Conservation (phyloP, 2,329 filamentous ascomycete species). For the Fusarium hainanense region DNA sequence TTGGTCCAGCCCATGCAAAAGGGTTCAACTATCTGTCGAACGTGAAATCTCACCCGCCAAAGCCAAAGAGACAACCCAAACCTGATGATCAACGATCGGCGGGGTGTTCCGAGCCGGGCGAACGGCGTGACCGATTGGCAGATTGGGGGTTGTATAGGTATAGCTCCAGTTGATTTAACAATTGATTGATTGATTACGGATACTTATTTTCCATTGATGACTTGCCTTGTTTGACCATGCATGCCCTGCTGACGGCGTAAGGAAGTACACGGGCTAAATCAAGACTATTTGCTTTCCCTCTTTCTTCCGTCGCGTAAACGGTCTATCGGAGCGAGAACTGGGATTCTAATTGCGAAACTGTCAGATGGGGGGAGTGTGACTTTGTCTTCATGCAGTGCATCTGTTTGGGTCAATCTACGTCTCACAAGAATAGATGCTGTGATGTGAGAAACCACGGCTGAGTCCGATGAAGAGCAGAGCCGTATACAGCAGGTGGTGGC, state of each 20-base stretch:
- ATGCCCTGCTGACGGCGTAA: conserved; percentile 7
- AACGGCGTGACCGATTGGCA: conserved; percentile 42
- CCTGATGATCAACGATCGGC: conserved; percentile 36
- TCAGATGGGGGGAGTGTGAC: not conserved
- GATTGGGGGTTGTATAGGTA: conserved; percentile 19
- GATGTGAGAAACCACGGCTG: not conserved
- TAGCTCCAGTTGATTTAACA: conserved; percentile 5
- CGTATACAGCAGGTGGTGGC: conserved; percentile 28
- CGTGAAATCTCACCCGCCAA: conserved; percentile 20
- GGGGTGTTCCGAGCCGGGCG: conserved; percentile 29
- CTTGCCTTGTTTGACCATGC: conserved; percentile 16
- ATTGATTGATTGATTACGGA: not conserved
- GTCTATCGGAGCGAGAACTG: not conserved
- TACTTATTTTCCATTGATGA: conserved; percentile 11
- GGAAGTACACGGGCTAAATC: conserved; percentile 5
- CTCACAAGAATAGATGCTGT: conserved; percentile 8
- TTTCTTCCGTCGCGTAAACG: not conserved
- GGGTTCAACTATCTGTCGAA: conserved; percentile 1
- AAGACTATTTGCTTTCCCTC: not conserved
- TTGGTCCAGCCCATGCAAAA: conserved; percentile 3
- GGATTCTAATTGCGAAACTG: conserved; percentile 7
- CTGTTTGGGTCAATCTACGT: not conserved
- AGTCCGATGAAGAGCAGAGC: conserved; percentile 5
- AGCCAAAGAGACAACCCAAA: not conserved
- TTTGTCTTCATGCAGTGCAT: conserved; percentile 4